phyloP scores from a whole-genome alignment of 1,284 basidiomycete species.

The Sanghuangporus sanghuang region DNA sequence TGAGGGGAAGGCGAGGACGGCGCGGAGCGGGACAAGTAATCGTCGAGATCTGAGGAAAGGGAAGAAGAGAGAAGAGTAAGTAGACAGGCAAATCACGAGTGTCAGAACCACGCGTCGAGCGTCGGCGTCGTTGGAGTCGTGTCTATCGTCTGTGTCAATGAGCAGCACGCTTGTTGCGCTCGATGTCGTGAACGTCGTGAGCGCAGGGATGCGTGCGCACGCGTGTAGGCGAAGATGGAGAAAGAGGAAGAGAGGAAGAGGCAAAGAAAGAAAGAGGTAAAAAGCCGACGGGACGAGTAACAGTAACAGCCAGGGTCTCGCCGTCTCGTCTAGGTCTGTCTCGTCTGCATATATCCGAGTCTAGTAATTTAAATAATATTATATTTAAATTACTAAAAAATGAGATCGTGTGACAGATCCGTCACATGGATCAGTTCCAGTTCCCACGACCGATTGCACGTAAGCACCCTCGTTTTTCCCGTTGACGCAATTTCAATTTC shows the following conservation, averaged over 20 bases:
- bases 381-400: not conserved
- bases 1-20: slow-evolving; percentile 7
- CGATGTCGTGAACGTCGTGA: not conserved
- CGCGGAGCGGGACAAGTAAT: slow-evolving; percentile 8
- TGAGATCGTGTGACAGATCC: not conserved
- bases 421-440: not conserved
- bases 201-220: not conserved
- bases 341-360: too few species aligned
- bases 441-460: not conserved
- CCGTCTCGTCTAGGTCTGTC: too few species aligned
- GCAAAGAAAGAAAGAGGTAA: slow-evolving; percentile 1
- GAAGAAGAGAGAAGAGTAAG: not conserved
- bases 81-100: not conserved
- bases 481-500: not conserved
- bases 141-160: slow-evolving; percentile 1
- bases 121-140: slow-evolving; percentile 7
- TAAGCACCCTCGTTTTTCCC: not conserved
- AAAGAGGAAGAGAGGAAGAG: not conserved
- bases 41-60: slow-evolving; percentile 7
- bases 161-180: not conserved
- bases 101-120: slow-evolving; percentile 1
- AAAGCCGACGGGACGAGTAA: not conserved
- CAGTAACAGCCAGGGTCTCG: too few species aligned
- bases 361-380: not conserved
- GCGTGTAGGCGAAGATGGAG: not conserved